Conservation (phyloP, 1,139 yeast species). For the Hansenula sp. region DNA sequence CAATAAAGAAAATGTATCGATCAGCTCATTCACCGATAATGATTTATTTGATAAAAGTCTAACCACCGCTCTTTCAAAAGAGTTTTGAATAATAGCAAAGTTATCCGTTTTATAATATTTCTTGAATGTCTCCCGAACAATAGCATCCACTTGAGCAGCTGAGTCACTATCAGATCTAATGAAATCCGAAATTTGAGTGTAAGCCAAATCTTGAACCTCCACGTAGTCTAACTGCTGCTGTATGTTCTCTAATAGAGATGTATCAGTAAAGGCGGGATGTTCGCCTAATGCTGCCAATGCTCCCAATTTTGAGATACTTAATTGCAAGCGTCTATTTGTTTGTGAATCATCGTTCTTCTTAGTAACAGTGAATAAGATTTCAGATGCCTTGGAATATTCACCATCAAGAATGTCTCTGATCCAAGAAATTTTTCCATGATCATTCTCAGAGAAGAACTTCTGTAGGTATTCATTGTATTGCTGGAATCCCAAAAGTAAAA, state of each 20-base stretch:
- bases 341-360: conserved; percentile 37
- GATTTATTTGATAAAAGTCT: conserved; percentile 36
- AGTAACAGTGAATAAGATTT: conserved; percentile 40
- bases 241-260: conserved; percentile 35
- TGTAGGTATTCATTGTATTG: conserved; percentile 46
- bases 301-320: conserved; percentile 67
- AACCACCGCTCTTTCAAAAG: conserved; percentile 30
- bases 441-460: conserved; percentile 46
- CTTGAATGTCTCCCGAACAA: conserved; percentile 13
- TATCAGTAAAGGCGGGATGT: conserved; percentile 5
- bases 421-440: conserved; percentile 68
- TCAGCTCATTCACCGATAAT: conserved; percentile 42
- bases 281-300: conserved; percentile 25
- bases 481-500: conserved; percentile 54
- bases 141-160: conserved; percentile 19
- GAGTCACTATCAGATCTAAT: conserved; percentile 21
- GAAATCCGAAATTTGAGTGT: conserved; percentile 29
- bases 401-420: conserved; percentile 54
- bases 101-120: conserved; percentile 6
- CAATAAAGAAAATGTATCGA: conserved; percentile 54
- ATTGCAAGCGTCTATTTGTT: conserved; percentile 49
- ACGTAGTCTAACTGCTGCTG: conserved; percentile 43
- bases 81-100: conserved; percentile 15
- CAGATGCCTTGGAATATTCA: conserved; percentile 47
- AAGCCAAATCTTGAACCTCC: conserved; percentile 44